Evolutionary conservation across 2,329 filamentous ascomycete species (phyloP).

Genomic region (Alternaria tenuissima): DNA sequence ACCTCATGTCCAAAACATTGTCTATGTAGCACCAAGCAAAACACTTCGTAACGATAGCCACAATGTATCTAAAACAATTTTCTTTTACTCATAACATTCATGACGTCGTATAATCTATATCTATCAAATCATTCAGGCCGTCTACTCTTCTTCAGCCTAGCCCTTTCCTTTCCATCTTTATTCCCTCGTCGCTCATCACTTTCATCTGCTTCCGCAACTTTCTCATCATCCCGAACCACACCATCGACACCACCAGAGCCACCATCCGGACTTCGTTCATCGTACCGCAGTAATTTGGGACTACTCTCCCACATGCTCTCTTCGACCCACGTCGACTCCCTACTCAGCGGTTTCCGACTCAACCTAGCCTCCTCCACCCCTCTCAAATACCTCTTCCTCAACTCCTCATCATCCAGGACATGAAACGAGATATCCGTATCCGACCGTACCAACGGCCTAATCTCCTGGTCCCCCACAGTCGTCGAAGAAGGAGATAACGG

Average conservation of each 20-base stretch:
- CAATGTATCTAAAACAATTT: no score
- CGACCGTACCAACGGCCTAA: background rate
- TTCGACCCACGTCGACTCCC: background rate
- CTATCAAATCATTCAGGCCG: background rate
- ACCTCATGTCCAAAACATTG: no score
- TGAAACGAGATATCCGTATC: background rate
- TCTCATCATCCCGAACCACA: background rate
- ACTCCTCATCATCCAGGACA: background rate
- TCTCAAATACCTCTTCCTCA: background rate
- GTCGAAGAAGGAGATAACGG: background rate
- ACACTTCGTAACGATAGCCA: no score
- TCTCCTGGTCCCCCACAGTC: background rate
- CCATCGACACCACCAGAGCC: background rate
- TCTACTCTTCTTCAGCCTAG: background rate
- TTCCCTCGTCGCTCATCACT: background rate
- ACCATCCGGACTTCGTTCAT: background rate
- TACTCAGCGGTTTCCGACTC: slow-evolving; percentile 2
- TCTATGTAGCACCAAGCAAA: no score
- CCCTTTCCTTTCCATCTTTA: background rate
- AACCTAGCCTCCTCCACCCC: background rate
- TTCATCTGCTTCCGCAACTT: background rate
- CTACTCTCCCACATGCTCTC: background rate
- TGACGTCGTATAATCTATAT: background rate
- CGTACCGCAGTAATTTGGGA: background rate
- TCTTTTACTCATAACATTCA: background rate